Base-by-base conservation (phyloP, 176 grass and related monocot species). In the Zoysia pacifica region DNA sequence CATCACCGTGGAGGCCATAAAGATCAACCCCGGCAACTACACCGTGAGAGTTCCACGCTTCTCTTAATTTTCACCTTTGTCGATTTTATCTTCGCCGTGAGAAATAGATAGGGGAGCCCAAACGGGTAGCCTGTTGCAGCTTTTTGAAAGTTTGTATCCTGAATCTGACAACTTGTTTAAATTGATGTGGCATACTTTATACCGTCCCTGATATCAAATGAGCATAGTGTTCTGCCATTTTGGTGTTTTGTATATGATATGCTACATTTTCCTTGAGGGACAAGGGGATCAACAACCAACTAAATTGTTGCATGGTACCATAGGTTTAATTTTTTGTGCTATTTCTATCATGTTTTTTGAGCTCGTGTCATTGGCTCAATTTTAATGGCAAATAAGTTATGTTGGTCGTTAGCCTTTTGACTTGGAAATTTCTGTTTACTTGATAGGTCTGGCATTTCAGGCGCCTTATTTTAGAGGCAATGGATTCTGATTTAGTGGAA, bases 361-460 rank as follows among this genome's bases (percentile, higher is more conserved):
- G 41, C 63, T 73, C 13, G 19, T 15, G 11, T 62, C 54, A 52
- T 83, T 59, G 47, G 73, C n/a, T 78, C 78, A 19, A 18, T 78
- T 88, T 79, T 43, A 56, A 42, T 47, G 19, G 15, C 7, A 43
- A 54, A 54, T 42, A 19, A 48, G 48, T 15, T 41, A 4, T 69
- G 76, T 71, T 66, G 5, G 2, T 63, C 16, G 36, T 20, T 49
- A 75, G 48, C 48, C 12, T 75, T 75, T 71, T 71, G 14, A 84
- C 70, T 80, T 54, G 42, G 41, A 70, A 36, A 10, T 20, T 15
- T 76, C 72, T 61, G 53, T 67, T 79, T 86, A 19, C 52, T 83
- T 74, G 19, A 69, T 85, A 98, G 96, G 87, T 94, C 53, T 98
- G 96, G 96, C 92, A 94, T 86, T 98, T 94, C 78, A 91, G 96